These are phyloP conservation scores for Panaeolus cyanescens DNA, from an alignment of 768 basidiomycete species.

Conservation along the genomic window DNA sequence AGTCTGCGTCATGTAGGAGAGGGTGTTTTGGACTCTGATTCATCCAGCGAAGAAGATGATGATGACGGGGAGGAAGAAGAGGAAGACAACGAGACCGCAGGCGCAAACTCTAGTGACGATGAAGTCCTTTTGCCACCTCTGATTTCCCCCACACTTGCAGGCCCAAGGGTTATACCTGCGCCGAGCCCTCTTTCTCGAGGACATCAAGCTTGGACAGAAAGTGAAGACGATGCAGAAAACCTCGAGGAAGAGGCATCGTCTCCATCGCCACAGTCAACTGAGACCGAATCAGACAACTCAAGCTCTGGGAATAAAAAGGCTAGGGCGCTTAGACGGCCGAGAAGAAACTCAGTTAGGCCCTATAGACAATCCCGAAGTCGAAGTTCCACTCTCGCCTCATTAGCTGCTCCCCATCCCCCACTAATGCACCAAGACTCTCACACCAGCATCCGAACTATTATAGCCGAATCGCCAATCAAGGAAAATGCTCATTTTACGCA, in stretches of 20 bases:
- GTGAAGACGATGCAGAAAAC: conserved; percentile 48
- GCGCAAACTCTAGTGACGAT: conserved; percentile 35
- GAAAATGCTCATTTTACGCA: conserved; percentile 23
- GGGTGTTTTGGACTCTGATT: conserved; percentile 78
- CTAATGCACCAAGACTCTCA: conserved; percentile 54
- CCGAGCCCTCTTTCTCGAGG: conserved; percentile 70
- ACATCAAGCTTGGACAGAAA: conserved; percentile 50
- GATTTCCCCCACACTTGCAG: conserved; percentile 35
- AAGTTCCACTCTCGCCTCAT: conserved; percentile 68
- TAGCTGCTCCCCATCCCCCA: conserved; percentile 41
- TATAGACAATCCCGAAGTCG: conserved; percentile 50
- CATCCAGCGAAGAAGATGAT: conserved; percentile 39
- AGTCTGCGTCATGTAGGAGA: conserved; percentile 72
- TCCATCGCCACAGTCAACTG: conserved; percentile 68
- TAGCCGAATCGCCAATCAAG: conserved; percentile 49
- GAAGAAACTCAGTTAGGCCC: conserved; percentile 29
- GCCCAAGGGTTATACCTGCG: conserved; percentile 35
- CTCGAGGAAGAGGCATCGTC: conserved; percentile 55
- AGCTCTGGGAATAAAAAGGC: conserved; percentile 27
- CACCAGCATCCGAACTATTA: conserved; percentile 75
- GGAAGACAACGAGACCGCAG: conserved; percentile 25
- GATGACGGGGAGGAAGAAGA: conserved; percentile 33
- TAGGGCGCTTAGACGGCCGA: conserved; percentile 32
- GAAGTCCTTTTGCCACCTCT: conserved; percentile 29
- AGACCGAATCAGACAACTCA: conserved; percentile 54